Conservation (phyloP, 805 yeast species). For the Dipodascus geniculatus region DNA sequence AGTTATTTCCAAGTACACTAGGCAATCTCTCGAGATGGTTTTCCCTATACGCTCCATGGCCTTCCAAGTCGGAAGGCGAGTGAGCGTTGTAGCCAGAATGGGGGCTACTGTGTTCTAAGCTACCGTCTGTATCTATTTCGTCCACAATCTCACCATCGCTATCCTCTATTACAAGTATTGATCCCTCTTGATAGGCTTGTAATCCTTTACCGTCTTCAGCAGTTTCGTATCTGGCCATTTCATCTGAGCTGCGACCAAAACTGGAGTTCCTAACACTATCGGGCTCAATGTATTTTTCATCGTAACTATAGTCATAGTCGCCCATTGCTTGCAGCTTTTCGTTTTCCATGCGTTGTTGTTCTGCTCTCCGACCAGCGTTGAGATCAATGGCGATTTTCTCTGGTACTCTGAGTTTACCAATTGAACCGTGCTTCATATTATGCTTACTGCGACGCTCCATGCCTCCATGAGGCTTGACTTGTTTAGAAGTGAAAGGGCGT, state of each 20-base stretch:
- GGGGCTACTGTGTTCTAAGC: too few species aligned
- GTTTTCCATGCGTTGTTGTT: not conserved
- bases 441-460: conserved; percentile 14
- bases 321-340: conserved; percentile 33
- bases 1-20: not conserved
- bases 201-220: conserved; percentile 17
- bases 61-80: conserved; percentile 4
- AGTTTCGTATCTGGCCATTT: conserved; percentile 10
- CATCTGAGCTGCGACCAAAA: conserved; percentile 8
- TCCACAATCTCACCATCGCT: conserved; percentile 70
- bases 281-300: not conserved
- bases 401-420: conserved; percentile 16
- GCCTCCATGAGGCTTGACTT: conserved; percentile 18
- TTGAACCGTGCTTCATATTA: not conserved
- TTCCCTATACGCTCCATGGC: conserved; percentile 3
- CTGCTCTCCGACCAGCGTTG: conserved; percentile 8
- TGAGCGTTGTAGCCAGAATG: not conserved
- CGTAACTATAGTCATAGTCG: conserved; percentile 12
- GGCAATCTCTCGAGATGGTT: conserved; percentile 8
- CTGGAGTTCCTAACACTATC: not conserved
- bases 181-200: conserved; percentile 58
- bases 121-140: conserved; percentile 28
- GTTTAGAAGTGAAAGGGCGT: not conserved
- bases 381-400: conserved; percentile 18
- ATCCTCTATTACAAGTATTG: conserved; percentile 64